A percentile compares a stretch with the other conserved stretches of the same genome.
These are phyloP conservation scores for Fusarium sp. DNA, from an alignment of 2,329 filamentous ascomycete species.

Conservation along the genomic window DNA sequence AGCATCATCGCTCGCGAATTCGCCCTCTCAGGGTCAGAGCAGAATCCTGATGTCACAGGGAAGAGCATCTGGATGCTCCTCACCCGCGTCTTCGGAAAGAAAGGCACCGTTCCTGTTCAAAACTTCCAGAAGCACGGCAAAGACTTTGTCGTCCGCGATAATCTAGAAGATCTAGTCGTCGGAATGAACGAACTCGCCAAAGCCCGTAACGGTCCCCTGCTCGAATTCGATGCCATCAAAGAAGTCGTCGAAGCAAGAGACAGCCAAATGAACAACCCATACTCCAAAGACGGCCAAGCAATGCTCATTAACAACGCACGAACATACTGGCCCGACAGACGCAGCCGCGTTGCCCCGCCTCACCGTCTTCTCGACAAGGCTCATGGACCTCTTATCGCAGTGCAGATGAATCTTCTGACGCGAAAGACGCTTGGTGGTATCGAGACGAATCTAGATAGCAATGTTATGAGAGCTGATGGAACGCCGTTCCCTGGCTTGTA, in stretches of 20 bases:
- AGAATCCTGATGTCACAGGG: slow-evolving; percentile 69
- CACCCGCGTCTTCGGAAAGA: slow-evolving; percentile 62
- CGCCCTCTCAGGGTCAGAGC: slow-evolving; percentile 70
- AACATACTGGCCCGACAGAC: slow-evolving; percentile 65
- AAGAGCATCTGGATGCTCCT: slow-evolving; percentile 68
- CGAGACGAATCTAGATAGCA: slow-evolving; percentile 68
- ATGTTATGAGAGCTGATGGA: slow-evolving; percentile 64
- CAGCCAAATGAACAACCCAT: slow-evolving; percentile 66
- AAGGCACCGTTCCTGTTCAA: slow-evolving; percentile 66
- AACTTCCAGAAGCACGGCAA: slow-evolving; percentile 68
- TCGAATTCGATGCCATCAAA: slow-evolving; percentile 59
- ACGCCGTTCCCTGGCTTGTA: slow-evolving; percentile 65
- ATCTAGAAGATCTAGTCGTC: slow-evolving; percentile 64
- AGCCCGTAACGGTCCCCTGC: slow-evolving; percentile 58
- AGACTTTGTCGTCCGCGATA: slow-evolving; percentile 70
- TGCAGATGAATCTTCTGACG: slow-evolving; percentile 70
- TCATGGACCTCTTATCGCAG: slow-evolving; percentile 70
- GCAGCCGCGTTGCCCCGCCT: slow-evolving; percentile 63
- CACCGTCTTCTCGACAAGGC: slow-evolving; percentile 65
- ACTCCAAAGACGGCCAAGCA: slow-evolving; percentile 70
- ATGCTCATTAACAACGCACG: slow-evolving; percentile 71
- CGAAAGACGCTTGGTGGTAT: slow-evolving; percentile 71
- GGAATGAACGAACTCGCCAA: slow-evolving; percentile 69
- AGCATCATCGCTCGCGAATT: slow-evolving; percentile 71
- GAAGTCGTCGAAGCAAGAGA: slow-evolving; percentile 65